Evolutionary conservation across 768 basidiomycete genomes (phyloP), one percentile per base, ranked within the genome.

Genomic region (Tulasnella sp.): DNA sequence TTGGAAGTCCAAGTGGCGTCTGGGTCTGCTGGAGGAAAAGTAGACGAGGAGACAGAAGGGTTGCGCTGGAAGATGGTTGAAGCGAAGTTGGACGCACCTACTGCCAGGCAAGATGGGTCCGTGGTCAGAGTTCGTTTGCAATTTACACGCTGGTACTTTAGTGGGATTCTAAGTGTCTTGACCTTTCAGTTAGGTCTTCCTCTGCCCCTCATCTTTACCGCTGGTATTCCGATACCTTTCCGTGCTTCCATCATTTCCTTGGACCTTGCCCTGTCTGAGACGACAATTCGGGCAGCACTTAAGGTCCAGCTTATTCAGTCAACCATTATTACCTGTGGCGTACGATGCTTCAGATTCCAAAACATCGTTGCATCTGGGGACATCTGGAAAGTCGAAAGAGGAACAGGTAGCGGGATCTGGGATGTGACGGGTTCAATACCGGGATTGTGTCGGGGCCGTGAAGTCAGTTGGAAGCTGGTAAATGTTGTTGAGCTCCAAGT

Each of bases 21-120:
- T 3, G 57, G 44, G 6, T 75, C 55, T 75, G 74, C 48, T 35
- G 75, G 37, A 32, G 75, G 48, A 18, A 57, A 76, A 42, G 39
- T 35, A 18, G 57, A 76, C 11, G 48, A 46, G 20, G 55, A 67
- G 55, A 57, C 3, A 10, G 67, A 70, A 39, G 57, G 57, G n/a
- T 16, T 76, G 23, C 75, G 57, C 15, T 76, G 75, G 75, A 76
- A 70, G 42, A 76, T 70, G 67, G 42, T 46, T n/a, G 75, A 76
- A 37, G 55, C 57, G 16, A 35, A 35, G 29, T 32, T 57, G 3
- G 42, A 61, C 57, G 57, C 42, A 5, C 61, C 61, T 29, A 67
- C 13, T 35, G 46, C 73, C 10, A 32, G 44, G 29, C 51, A 74
- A 74, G 32, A 55, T 15, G 73, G 51, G 32, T 48, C 46, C 29